Evolutionary conservation across 2,329 filamentous ascomycete genomes (phyloP).

Genomic region (Colletotrichum shisoi): DNA sequence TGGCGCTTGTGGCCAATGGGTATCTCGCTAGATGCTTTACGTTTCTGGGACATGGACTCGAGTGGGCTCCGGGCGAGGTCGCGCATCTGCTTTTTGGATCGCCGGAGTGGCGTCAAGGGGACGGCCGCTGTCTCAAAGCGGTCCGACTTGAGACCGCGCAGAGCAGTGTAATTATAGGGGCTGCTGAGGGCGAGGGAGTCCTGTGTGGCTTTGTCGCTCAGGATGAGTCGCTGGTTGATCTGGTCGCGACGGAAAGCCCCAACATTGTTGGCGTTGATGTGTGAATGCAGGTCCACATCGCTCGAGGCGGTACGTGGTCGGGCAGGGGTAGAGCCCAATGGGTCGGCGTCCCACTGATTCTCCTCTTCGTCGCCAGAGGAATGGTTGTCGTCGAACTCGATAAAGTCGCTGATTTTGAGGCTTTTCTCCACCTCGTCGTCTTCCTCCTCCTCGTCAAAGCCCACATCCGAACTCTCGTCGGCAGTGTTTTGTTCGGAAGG

Average conservation of each 20-base stretch:
- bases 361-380: conserved; percentile 68
- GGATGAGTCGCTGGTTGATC: conserved; percentile 67
- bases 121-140: conserved; percentile 71
- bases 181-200: conserved; percentile 70
- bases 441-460: conserved; percentile 62
- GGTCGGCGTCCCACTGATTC: conserved; percentile 57
- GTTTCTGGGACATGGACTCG: conserved; percentile 59
- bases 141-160: conserved; percentile 70
- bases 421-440: conserved; percentile 71
- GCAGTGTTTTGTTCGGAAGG: conserved; percentile 65
- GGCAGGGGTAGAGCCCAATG: conserved; percentile 61
- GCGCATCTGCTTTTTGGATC: conserved; percentile 60
- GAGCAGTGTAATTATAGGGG: conserved; percentile 66
- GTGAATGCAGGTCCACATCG: conserved; percentile 62
- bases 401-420: conserved; percentile 75
- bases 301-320: conserved; percentile 59
- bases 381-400: conserved; percentile 69
- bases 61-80: conserved; percentile 60
- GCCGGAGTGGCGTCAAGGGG: conserved; percentile 72
- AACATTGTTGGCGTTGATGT: conserved; percentile 71
- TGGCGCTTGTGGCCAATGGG: conserved; percentile 62
- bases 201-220: conserved; percentile 67
- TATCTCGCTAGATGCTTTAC: conserved; percentile 61
- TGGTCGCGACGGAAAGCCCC: conserved; percentile 79
- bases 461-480: conserved; percentile 57